Conservation (phyloP, 805 yeast genomes). For the Ogataea trehaloabstinens region DNA sequence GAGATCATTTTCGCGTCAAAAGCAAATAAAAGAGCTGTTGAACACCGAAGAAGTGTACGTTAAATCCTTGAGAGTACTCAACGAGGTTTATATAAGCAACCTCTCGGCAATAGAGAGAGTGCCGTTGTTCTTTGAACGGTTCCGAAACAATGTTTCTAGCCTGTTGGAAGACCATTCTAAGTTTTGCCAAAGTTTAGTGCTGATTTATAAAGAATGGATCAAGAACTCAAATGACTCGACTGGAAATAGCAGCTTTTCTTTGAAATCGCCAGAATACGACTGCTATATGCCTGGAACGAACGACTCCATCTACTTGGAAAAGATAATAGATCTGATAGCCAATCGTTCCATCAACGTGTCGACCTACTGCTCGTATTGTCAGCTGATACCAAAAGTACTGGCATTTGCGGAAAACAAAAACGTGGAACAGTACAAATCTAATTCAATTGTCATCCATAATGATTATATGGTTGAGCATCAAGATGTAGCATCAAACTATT, state of each 20-base stretch:
- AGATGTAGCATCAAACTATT: slow-evolving; percentile 25
- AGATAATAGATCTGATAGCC: slow-evolving; percentile 19
- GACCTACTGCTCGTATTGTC: slow-evolving; percentile 27
- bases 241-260: slow-evolving; percentile 9
- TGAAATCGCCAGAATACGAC: slow-evolving; percentile 26
- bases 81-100: slow-evolving; percentile 42
- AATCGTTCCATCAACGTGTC: slow-evolving; percentile 22
- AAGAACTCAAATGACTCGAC: slow-evolving; percentile 14
- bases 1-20: slow-evolving; percentile 26
- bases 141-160: slow-evolving; percentile 27
- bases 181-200: slow-evolving; percentile 28
- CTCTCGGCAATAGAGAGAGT: slow-evolving; percentile 33
- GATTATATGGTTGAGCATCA: slow-evolving; percentile 29
- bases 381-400: slow-evolving; percentile 22
- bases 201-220: slow-evolving; percentile 22
- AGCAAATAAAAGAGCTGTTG: slow-evolving; percentile 42
- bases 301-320: slow-evolving; percentile 19
- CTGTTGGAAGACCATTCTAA: slow-evolving; percentile 33
- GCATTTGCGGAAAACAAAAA: slow-evolving; percentile 20
- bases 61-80: slow-evolving; percentile 41
- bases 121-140: slow-evolving; percentile 35
- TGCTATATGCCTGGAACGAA: slow-evolving; percentile 19
- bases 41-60: slow-evolving; percentile 49
- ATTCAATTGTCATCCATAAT: slow-evolving; percentile 19
- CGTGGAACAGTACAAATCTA: slow-evolving; percentile 25